These are phyloP conservation scores for Fusarium heterosporum DNA, from an alignment of 2,329 filamentous ascomycete species.

Conservation along the genomic window DNA sequence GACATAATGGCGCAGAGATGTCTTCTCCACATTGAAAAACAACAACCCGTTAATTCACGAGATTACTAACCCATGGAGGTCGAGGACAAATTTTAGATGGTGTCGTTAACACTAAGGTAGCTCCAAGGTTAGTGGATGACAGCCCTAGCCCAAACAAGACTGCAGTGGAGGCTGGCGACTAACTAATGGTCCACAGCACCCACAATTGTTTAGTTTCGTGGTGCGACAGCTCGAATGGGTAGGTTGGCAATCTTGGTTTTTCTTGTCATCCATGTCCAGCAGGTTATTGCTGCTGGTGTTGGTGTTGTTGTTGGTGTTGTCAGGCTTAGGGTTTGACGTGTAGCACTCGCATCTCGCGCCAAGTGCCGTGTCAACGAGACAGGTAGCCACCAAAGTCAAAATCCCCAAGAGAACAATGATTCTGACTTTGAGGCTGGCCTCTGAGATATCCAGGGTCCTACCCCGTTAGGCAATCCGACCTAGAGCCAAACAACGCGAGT, in stretches of 20 bases:
- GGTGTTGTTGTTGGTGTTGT: too few relatives aligned
- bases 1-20: conserved; percentile 26
- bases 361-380: conserved; percentile 24
- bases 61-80: not conserved
- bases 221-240: conserved; percentile 35
- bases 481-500: conserved; percentile 31
- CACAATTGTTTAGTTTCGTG: conserved; percentile 28
- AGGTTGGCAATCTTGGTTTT: conserved; percentile 20
- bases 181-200: conserved; percentile 27
- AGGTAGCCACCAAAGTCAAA: conserved; percentile 40
- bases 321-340: conserved; percentile 10
- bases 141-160: conserved; percentile 31
- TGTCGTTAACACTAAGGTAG: conserved; percentile 35
- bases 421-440: not conserved
- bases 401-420: not conserved
- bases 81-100: conserved; percentile 25
- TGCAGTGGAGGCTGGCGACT: conserved; percentile 19
- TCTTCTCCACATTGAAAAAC: conserved; percentile 23
- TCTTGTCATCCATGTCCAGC: not conserved
- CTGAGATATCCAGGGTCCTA: conserved; percentile 40
- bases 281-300: too few relatives aligned
- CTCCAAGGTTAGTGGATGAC: conserved; percentile 39
- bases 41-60: conserved; percentile 29
- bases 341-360: conserved; percentile 5
- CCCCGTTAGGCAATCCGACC: conserved; percentile 33